phyloP scores from a whole-genome alignment of 2,329 filamentous ascomycete species.

The Sclerotiophoma versabilis region DNA sequence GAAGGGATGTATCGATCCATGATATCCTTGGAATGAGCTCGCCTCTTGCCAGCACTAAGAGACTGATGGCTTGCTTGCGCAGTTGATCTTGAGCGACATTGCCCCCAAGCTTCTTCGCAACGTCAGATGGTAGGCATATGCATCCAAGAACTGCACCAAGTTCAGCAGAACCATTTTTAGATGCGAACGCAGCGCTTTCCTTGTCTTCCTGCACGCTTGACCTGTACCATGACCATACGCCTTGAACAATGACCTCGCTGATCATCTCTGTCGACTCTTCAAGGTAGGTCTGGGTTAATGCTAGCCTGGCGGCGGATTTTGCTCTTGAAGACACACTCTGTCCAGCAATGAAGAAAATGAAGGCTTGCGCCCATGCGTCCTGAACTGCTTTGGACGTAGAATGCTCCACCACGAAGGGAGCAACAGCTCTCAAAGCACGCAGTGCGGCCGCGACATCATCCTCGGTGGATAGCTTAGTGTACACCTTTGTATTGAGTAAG shows the following conservation, averaged over 20 bases:
- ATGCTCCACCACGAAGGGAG: constrained; percentile 61
- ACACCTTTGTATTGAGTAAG: constrained; percentile 82
- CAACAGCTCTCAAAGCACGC: constrained; percentile 70
- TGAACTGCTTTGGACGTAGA: constrained; percentile 56
- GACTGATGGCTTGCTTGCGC: constrained; percentile 74
- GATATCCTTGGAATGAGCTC: constrained; percentile 78
- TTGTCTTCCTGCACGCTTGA: constrained; percentile 75
- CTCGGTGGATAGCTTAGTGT: constrained; percentile 75
- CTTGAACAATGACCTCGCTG: constrained; percentile 70
- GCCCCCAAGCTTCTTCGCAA: constrained; percentile 54
- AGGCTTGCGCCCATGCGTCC: constrained; percentile 80
- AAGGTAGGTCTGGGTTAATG: constrained; percentile 71
- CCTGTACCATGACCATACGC: constrained; percentile 81
- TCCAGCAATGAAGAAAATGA: constrained; percentile 79
- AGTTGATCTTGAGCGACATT: constrained; percentile 60
- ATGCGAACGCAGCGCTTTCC: constrained; percentile 72
- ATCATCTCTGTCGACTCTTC: constrained; percentile 62
- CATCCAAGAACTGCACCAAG: constrained; percentile 68
- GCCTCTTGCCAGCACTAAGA: constrained; percentile 79
- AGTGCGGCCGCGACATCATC: constrained; percentile 83
- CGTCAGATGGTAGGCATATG: constrained; percentile 67
- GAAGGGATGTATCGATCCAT: constrained; percentile 90
- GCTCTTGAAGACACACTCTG: constrained; percentile 66
- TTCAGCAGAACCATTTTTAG: constrained; percentile 69
- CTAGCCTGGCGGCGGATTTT: constrained; percentile 67